Evolutionary conservation across 306 rosid genomes (phyloP), one percentile per base, ranked within the genome.

Genomic region (Myrica gale): DNA sequence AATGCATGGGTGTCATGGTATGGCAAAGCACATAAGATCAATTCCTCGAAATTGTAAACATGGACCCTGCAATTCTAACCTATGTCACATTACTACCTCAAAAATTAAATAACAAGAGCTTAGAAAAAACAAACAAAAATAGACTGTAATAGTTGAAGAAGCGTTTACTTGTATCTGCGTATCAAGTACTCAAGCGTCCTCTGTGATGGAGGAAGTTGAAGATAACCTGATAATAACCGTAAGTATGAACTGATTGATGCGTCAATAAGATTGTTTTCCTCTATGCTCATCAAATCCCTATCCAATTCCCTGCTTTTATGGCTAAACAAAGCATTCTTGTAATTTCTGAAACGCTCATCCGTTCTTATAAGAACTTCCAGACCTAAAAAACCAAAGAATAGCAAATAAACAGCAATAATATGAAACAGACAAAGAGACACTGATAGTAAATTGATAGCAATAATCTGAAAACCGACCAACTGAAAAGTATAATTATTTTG

Each of bases 121-220:
- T 32, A 32, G 37, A 3, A 32, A 32, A 32, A 32, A 32, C 37
- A 32, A 15, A 4, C 41, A 71, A 15, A 15, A 71, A 10, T 57
- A 48, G 32, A 12, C n/a, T 67, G 50, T 15, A 52, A 1, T 21
- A 7, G 60, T 58, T 13, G 46, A 74, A 78, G 20, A 53, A 62
- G 5, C n/a, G n/a, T 96, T 72, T 80, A 94, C 98, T 89, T 86
- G 81, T 87, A 83, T 88, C 93, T 80, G 2, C 98, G 90, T 58
- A 92, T 81, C 96, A 94, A 86, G 82, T 90, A 94, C 88, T 94
- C 97, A 4, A 94, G 87, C 8, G 98, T 94, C 87, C 86, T 81
- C 69, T 85, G 81, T 4, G 98, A 80, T 1, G 98, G 83, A 0
- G 88, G 82, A 54, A 80, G 82, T 68, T 81, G 90, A 69, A 95